Base-by-base conservation (phyloP, 495 filamentous ascomycete genomes). In the Lasiosphaeria miniovina region DNA sequence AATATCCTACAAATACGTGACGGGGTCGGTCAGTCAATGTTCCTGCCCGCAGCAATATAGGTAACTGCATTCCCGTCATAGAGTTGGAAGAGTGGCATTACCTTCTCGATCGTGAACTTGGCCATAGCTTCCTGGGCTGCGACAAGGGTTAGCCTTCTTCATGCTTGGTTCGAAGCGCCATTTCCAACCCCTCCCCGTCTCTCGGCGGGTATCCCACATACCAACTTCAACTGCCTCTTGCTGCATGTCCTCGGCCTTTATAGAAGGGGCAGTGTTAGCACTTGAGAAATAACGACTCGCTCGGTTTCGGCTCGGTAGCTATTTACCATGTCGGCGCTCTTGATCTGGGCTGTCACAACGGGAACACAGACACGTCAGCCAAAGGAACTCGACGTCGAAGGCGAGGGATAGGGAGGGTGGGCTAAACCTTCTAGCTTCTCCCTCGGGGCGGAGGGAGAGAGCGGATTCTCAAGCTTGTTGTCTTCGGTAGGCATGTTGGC, bases 271-370 rank as follows among this genome's bases (percentile, higher is more conserved):
- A 36, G 55, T 46, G 48, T 43, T 38, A 33, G 49, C 38, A 40
- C 35, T 58, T 45, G 52, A 46, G 40, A 54, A 48, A 24, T 24
- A 24, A 45, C 8, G 61, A 40, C 35, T 55, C 49, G 38, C 32
- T 41, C 12, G 48, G 38, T 24, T 52, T 40, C 12, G 48, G 38
- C n/a, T 52, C 33, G 53, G n/a, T 60, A 49, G 57, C 7, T 58
- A 36, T 78, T 71, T 84, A 98, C 94, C 94, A 98, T 98, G 66
- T 98, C 94, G 53, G 90, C 93, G 55, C 92, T 96, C 80, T 98
- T 98, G 72, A 98, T 86, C 73, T 94, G 90, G 57, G 89, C 94
- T 98, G 70, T 56, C 17, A 8, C 46, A 60, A 52, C 6, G 6
- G 12, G 24, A 24, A 24, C 24, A 52, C 40, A 12, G 34, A 54